Evolutionary conservation across 768 basidiomycete species (phyloP).

Genomic region (Infundibulicybe gibba): DNA sequence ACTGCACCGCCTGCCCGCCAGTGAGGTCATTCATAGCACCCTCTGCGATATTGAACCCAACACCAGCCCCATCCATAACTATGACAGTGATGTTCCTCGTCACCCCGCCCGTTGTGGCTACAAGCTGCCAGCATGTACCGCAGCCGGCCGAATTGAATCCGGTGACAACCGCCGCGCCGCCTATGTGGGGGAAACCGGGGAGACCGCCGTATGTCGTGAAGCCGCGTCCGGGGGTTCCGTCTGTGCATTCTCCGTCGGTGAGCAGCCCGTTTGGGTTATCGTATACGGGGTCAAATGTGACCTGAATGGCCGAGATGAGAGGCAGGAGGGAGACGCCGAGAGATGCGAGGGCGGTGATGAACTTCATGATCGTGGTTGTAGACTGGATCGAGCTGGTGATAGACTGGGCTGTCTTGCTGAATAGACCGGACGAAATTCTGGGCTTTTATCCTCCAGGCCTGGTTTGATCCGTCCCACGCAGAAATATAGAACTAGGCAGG

Average conservation of each 20-base stretch:
- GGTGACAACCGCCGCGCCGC: conserved; percentile 38
- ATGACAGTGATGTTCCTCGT: conserved; percentile 35
- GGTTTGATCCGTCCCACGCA: no score
- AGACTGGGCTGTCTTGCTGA: no score
- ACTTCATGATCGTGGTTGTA: not conserved
- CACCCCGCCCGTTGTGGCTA: conserved; percentile 30
- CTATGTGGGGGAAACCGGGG: conserved; percentile 52
- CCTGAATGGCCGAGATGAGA: conserved; percentile 8
- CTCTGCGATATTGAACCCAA: conserved; percentile 21
- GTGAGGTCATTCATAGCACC: conserved; percentile 33
- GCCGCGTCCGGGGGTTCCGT: conserved; percentile 33
- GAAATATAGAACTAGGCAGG: no score
- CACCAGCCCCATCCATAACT: conserved; percentile 35
- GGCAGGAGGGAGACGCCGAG: conserved; percentile 1
- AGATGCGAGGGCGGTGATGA: not conserved
- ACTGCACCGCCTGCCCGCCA: conserved; percentile 13
- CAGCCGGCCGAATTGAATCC: conserved; percentile 45
- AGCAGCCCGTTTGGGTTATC: conserved; percentile 29
- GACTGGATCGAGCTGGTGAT: no score
- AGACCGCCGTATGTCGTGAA: conserved; percentile 42
- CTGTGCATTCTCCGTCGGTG: conserved; percentile 37
- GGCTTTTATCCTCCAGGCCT: no score
- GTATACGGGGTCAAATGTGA: conserved; percentile 34
- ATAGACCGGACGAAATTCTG: no score
- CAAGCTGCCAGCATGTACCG: conserved; percentile 52